Base-by-base conservation (phyloP, 108 stramenopile species). In the Cyclotella sp. region DNA sequence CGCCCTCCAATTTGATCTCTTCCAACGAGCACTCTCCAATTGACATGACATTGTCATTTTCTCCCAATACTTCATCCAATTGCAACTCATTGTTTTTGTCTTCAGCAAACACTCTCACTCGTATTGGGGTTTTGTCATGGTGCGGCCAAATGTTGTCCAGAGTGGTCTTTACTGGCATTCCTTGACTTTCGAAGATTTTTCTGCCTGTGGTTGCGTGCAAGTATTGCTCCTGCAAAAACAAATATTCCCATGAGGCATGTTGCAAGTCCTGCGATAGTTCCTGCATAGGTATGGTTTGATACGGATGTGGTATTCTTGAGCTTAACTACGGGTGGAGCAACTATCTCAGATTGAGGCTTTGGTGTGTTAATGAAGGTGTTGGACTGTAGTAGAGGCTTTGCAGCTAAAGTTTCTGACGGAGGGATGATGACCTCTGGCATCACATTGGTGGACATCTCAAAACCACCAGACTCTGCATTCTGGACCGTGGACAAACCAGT, bases 1-100 rank as follows among this genome's bases (percentile, higher is more conserved):
- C 68, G 40, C 30, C 49, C 13, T 79, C 78, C 45, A 79, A 61
- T 44, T 79, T 71, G 30, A 79, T 79, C 29, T 79, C 78, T 58
- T 79, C 78, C 59, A 79, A 68, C 16, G 61, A 61, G 44, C 70
- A 66, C 53, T 79, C 78, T 12, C 71, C 72, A 22, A 73, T 63
- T n/a, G 65, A 60, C 12, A 24, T 39, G 30, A 72, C 34, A 52
- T 79, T 71, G 49, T 79, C 78, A 47, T 79, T 71, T 9, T 79
- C 62, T n/a, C 63, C 76, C 19, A 78, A 34, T 29, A 70, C 42
- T n/a, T 63, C 52, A 19, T 64, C 77, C 44, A 70, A 43, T 21
- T 78, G 41, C 53, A 78, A 63, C 42, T 63, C 77, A 65, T 66
- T 61, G 19, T 46, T 51, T 47, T 79, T 71, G 21, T 64, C 44